These are phyloP conservation scores for Entamoeba dispar DNA, from an alignment of 208 protist genomes.

Conservation along the genomic window DNA sequence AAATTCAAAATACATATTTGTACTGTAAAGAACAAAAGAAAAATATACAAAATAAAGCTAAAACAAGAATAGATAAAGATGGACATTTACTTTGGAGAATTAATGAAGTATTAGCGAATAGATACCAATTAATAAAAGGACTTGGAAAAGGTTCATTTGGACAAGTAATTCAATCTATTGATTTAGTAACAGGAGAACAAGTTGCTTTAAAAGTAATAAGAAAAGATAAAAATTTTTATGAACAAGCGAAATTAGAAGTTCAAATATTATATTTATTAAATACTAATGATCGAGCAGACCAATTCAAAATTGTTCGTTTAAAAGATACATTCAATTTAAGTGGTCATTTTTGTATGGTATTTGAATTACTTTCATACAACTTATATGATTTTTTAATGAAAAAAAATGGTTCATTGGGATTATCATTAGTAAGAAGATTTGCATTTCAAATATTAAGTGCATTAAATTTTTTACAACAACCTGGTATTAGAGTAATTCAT, in stretches of 20 bases:
- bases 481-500: slow-evolving; percentile 27
- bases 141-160: slow-evolving; percentile 63
- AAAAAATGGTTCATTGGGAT: slow-evolving; percentile 44
- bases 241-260: slow-evolving; percentile 28
- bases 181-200: neutral
- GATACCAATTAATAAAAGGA: neutral
- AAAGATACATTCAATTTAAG: slow-evolving; percentile 25
- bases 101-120: neutral
- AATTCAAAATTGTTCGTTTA: slow-evolving; percentile 14
- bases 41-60: neutral
- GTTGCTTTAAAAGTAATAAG: slow-evolving; percentile 33
- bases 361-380: slow-evolving; percentile 58
- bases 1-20: neutral
- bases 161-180: slow-evolving; percentile 49
- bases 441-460: slow-evolving; percentile 24
- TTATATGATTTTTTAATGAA: slow-evolving; percentile 60
- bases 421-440: slow-evolving; percentile 42
- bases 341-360: slow-evolving; percentile 42
- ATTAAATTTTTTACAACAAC: neutral
- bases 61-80: neutral
- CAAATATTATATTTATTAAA: slow-evolving; percentile 19
- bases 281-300: neutral
- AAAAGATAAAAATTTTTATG: slow-evolving; percentile 32
- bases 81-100: neutral
- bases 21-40: neutral